Evolutionary conservation across 352 stramenopile species (phyloP).

Genomic region (Globisporangium cylindrosporum): DNA sequence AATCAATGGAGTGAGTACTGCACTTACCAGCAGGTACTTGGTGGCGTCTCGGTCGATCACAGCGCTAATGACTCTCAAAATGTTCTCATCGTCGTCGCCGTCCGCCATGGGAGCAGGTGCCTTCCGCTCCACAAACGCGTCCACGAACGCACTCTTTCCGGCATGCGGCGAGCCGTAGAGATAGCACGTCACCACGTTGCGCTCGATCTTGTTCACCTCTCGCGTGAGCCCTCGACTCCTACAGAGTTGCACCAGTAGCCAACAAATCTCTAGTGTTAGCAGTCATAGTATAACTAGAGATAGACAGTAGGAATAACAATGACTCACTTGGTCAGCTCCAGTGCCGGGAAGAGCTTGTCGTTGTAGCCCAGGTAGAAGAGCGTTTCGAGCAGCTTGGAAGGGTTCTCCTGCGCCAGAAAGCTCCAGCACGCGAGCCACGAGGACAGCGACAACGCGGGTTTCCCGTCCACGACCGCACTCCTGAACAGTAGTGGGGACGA

Average conservation of each 20-base stretch:
- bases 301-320: not conserved
- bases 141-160: conserved; percentile 55
- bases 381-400: conserved; percentile 66
- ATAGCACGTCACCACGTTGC: conserved; percentile 72
- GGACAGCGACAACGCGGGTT: conserved; percentile 44
- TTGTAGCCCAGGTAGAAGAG: conserved; percentile 85
- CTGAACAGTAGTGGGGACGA: conserved; percentile 58
- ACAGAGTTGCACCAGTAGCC: not conserved
- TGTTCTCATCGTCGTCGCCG: conserved; percentile 33
- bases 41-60: conserved; percentile 52
- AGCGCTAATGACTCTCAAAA: conserved; percentile 56
- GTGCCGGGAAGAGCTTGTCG: conserved; percentile 56
- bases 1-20: not conserved
- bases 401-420: conserved; percentile 74
- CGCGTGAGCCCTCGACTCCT: conserved; percentile 54
- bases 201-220: conserved; percentile 55
- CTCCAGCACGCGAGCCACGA: conserved; percentile 74
- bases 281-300: not conserved
- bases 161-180: conserved; percentile 45
- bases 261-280: not conserved
- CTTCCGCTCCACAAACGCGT: conserved; percentile 48
- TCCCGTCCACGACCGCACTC: conserved; percentile 48
- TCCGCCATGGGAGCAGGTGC: conserved; percentile 12
- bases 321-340: conserved; percentile 67
- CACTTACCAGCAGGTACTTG: conserved; percentile 64